A percentile compares a stretch with the other conserved stretches of the same genome.
Evolutionary conservation across 352 stramenopile genomes (phyloP).

Genomic region (Pythium monospermum): DNA sequence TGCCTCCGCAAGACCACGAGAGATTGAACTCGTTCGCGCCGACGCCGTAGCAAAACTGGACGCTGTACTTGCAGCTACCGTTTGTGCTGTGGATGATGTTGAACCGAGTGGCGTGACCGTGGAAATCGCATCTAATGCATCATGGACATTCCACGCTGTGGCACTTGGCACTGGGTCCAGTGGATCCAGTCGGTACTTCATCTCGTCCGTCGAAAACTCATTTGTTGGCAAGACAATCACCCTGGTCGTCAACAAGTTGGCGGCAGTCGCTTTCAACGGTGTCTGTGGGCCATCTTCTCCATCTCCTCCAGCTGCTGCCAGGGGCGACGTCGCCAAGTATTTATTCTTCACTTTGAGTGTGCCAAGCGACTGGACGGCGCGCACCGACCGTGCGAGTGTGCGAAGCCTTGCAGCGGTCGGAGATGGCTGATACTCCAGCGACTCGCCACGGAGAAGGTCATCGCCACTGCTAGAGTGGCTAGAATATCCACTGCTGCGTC

Average conservation of each 20-base stretch:
- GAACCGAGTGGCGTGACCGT: too few relatives aligned
- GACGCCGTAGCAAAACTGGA: too few relatives aligned
- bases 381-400: slow-evolving; percentile 47
- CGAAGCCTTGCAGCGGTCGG: slow-evolving; percentile 33
- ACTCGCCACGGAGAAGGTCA: too few relatives aligned
- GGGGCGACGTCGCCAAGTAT: slow-evolving; percentile 32
- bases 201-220: slow-evolving; percentile 36
- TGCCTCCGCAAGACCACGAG: neutral
- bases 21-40: too few relatives aligned
- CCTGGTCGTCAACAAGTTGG: neutral
- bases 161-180: slow-evolving; percentile 7
- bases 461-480: too few relatives aligned
- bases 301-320: slow-evolving; percentile 15
- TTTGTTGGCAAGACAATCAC: slow-evolving; percentile 21
- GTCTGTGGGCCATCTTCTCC: slow-evolving; percentile 1
- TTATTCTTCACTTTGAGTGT: slow-evolving; percentile 34
- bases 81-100: neutral
- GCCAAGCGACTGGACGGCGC: slow-evolving; percentile 45
- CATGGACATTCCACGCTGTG: slow-evolving; percentile 6
- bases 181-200: slow-evolving; percentile 29
- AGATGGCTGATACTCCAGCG: too few relatives aligned
- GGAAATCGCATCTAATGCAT: slow-evolving; percentile 1
- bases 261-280: neutral
- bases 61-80: neutral
- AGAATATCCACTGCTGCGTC: too few relatives aligned